Base-by-base conservation (phyloP, 257 asterid genomes). In the Solanum clarkiae region DNA sequence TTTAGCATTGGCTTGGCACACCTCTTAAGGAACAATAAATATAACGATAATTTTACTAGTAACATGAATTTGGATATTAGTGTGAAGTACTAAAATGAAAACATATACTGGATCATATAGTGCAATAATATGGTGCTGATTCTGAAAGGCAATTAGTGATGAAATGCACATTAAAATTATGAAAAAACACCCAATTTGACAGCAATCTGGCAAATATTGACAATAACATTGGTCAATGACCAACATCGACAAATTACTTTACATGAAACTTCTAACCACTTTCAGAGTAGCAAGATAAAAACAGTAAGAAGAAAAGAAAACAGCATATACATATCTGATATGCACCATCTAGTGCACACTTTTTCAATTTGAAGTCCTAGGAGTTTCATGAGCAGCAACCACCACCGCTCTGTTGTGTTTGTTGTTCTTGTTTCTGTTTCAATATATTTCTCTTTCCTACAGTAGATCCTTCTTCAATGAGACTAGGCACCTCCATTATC, bases 401-500 rank as follows among this genome's bases (percentile, higher is more conserved):
- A 54, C 94, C 89, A 55, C 94, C 84, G 15, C 80, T 49, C 17
- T 93, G 66, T 62, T 95, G 90, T 12, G 92, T 54, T 81, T 88
- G 94, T 16, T 92, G 86, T 83, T 93, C 98, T 89, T 91, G 98
- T 86, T 93, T 91, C 89, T 93, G 98, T 89, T 92, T 93, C 60
- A 96, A 87, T 88, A 93, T 94, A 88, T 91, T 94, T 86, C 97
- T 91, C 94, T 93, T 96, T 82, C 92, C 94, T 4, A 82, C 84
- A 6, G 89, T 71, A 51, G 96, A 93, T 84, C 98, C 98, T 90
- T 94, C 98, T 91, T 93, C 98, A 66, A 93, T 86, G 68, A 93
- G 93, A 82, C 97, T 91, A 15, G 99, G 99, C 88, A 93, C 94
- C 92, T 94, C 98, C 99, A 96, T 93, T 79, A 96, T 93, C 99